Conservation (phyloP, 1,284 basidiomycete genomes). For the Ceratobasidium sp. region DNA sequence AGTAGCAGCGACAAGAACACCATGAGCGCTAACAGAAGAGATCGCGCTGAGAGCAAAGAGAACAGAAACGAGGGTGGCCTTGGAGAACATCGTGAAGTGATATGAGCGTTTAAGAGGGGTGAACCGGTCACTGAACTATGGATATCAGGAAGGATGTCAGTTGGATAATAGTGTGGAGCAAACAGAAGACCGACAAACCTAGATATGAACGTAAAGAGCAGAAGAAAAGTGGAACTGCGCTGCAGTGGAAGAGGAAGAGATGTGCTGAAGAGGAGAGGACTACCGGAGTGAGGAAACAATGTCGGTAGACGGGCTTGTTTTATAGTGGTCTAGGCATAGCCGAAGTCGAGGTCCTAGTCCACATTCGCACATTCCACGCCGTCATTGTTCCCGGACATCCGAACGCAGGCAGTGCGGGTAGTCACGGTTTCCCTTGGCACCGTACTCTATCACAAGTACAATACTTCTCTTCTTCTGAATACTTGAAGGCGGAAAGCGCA, state of each 20-base stretch:
- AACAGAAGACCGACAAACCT: background rate
- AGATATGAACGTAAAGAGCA: background rate
- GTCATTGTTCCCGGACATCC: background rate
- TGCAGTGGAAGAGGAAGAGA: background rate
- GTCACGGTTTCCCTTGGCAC: background rate
- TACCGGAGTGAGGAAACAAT: constrained; percentile 27
- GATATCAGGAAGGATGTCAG: background rate
- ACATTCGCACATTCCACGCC: background rate
- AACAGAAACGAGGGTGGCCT: constrained; percentile 36
- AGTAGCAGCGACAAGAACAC: constrained; percentile 44
- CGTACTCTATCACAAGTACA: background rate
- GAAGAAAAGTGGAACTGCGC: background rate
- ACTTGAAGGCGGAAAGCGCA: background rate
- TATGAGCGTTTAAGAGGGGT: constrained; percentile 8
- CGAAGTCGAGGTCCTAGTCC: background rate
- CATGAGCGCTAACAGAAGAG: constrained; percentile 42
- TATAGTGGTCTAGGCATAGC: background rate
- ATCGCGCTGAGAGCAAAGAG: constrained; percentile 36
- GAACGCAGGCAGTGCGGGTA: background rate
- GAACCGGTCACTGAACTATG: constrained; percentile 31
- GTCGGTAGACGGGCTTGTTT: background rate
- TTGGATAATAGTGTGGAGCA: background rate
- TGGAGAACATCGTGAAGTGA: constrained; percentile 40
- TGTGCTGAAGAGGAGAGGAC: constrained; percentile 1
- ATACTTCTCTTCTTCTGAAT: background rate